A percentile compares a stretch with the other conserved stretches of the same genome.
phyloP scores from a whole-genome alignment of 208 protist genomes.

The Acanthamoeba castellanii region DNA sequence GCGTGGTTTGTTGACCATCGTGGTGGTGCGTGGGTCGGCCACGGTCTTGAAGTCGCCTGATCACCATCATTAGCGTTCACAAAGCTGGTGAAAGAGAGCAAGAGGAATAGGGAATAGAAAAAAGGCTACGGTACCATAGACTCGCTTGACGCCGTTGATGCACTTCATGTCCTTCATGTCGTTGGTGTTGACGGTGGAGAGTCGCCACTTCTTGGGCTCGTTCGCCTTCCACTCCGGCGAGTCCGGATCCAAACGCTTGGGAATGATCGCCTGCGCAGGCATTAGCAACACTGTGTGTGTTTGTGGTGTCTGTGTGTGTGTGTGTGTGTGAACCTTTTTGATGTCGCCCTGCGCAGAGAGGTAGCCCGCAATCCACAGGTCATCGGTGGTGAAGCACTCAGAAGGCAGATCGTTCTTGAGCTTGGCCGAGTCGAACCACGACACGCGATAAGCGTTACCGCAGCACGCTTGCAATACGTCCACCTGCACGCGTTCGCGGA shows the following conservation, averaged over 20 bases:
- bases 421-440: constrained; percentile 39
- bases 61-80: background rate
- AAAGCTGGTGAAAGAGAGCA: background rate
- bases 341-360: constrained; percentile 34
- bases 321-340: background rate
- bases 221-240: constrained; percentile 49
- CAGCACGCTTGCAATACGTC: constrained; percentile 59
- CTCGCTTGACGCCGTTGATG: constrained; percentile 28
- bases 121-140: background rate
- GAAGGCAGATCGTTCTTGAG: constrained; percentile 34
- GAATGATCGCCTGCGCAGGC: constrained; percentile 29
- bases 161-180: constrained; percentile 69
- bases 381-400: constrained; percentile 56
- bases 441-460: constrained; percentile 33
- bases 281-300: too few relatives aligned
- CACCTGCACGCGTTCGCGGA: background rate
- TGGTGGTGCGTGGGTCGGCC: background rate
- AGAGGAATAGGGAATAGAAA: background rate
- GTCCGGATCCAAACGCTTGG: constrained; percentile 24
- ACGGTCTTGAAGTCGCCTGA: constrained; percentile 62
- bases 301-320: too few relatives aligned
- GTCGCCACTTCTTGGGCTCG: constrained; percentile 50
- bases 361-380: constrained; percentile 41
- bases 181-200: constrained; percentile 45
- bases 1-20: background rate